Evolutionary conservation across 108 stramenopile genomes (phyloP), one percentile per base, ranked within the genome.

Genomic region (Cyclotella sp.): DNA sequence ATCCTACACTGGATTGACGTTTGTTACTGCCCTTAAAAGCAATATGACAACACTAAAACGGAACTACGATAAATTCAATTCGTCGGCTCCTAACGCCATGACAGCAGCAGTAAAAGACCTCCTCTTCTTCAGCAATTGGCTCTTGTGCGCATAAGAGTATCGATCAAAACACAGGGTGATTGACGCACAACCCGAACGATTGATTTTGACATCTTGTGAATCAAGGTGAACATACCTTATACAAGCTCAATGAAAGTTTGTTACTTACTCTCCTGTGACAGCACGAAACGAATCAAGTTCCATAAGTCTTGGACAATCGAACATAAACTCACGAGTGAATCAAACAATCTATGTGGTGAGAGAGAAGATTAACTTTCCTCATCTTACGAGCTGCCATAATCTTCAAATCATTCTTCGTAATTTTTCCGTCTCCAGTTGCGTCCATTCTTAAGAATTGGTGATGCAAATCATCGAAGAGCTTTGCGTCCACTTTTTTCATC

Each of bases 401-500:
- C 30, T 82, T 61, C 77, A 93, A 70, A 64, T 90, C 89, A 15
- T 69, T 67, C 62, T 81, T 83, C 1, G 74, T 75, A 21, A 93
- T 80, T 21, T 64, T 80, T 13, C 90, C 91, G 27, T 76, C 76
- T 12, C 78, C 68, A 27, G 75, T 75, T 7, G 64, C 63, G 66
- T 93, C 91, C 19, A 93, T 77, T 40, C 69, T 62, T 39, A 51
- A 41, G 63, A 93, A 93, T 74, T 89, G 87, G 11, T 64, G 22
- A 47, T 80, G 89, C 41, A 93, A 67, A 63, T 90, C 87, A 26
- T 90, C 86, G 54, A 93, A 71, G 9, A 90, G 66, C 14, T 78
- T 57, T 0, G 71, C 70, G 49, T 93, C 91, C 28, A 93, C 84
- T 78, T 90, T 89, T 27, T 90, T 85, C 91, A 93, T 90, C 11